phyloP scores from a whole-genome alignment of 306 rosid species.

The Trifolium pratense region DNA sequence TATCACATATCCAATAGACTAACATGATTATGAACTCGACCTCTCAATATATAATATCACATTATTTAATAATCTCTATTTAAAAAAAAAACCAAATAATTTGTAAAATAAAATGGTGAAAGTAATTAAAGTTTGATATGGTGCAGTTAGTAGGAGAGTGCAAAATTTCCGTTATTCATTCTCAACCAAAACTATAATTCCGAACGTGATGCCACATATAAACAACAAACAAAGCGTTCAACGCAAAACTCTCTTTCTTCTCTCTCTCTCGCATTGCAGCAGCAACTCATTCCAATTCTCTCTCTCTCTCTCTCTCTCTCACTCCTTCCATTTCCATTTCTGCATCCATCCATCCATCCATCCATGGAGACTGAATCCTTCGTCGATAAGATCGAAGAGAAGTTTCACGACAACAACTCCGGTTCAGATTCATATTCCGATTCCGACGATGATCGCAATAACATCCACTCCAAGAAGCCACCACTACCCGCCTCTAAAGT shows the following conservation, averaged over 20 bases:
- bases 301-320: background rate
- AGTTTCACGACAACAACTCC: conserved; percentile 51
- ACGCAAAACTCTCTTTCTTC: conserved; percentile 34
- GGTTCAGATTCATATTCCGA: conserved; percentile 45
- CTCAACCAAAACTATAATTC: conserved; percentile 9
- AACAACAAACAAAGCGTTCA: conserved; percentile 34
- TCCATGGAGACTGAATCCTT: conserved; percentile 47
- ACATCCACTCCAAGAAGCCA: background rate
- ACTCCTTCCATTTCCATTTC: conserved; percentile 17
- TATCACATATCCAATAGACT: no score
- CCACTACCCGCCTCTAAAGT: conserved; percentile 25
- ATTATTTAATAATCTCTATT: no score
- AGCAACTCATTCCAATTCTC: background rate
- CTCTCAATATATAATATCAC: no score
- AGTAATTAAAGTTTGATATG: background rate
- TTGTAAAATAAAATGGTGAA: no score
- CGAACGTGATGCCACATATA: conserved; percentile 32
- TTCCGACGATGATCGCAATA: conserved; percentile 47
- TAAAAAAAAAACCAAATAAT: no score
- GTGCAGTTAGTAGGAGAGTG: background rate
- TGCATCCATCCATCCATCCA: no score
- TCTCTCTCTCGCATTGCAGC: conserved; percentile 8
- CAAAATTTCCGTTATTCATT: conserved; percentile 45
- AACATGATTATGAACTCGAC: no score
- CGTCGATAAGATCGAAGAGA: conserved; percentile 51